Conservation (phyloP, 2,329 filamentous ascomycete genomes). For the Colletotrichum liriopes region DNA sequence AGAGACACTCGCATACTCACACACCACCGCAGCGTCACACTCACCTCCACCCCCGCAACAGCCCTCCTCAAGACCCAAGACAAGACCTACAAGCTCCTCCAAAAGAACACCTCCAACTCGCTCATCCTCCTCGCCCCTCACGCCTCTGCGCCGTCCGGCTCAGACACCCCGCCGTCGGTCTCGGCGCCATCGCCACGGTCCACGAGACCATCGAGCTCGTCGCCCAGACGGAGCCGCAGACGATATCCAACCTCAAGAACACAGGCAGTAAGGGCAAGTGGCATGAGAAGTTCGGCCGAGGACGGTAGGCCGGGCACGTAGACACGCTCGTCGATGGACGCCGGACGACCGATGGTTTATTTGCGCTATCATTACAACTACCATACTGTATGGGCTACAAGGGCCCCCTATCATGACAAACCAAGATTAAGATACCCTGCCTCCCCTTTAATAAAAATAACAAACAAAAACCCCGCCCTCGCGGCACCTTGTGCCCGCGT, state of each 20-base stretch:
- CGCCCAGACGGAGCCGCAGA: constrained; percentile 51
- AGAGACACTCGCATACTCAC: not conserved
- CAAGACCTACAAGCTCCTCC: constrained; percentile 72
- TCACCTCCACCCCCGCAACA: constrained; percentile 64
- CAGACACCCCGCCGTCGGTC: constrained; percentile 48
- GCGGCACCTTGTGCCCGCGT: not conserved
- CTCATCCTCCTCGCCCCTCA: constrained; percentile 68
- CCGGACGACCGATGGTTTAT: not conserved
- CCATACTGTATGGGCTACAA: not conserved
- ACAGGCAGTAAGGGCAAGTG: constrained; percentile 66
- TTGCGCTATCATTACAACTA: not conserved
- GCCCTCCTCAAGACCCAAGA: constrained; percentile 68
- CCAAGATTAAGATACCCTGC: not conserved
- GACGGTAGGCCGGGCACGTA: constrained; percentile 51
- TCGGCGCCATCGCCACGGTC: constrained; percentile 69
- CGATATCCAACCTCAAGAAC: constrained; percentile 48
- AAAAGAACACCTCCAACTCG: constrained; percentile 79
- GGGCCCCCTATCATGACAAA: not conserved
- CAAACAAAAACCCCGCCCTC: not conserved
- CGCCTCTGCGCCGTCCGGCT: constrained; percentile 35
- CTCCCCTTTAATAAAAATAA: not conserved
- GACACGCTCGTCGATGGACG: not conserved
- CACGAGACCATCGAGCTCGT: constrained; percentile 76
- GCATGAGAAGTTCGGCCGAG: constrained; percentile 72
- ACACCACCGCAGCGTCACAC: constrained; percentile 57